These are phyloP conservation scores for Blastobotrys ciferrii DNA, from an alignment of 1,139 yeast genomes.

Conservation along the genomic window DNA sequence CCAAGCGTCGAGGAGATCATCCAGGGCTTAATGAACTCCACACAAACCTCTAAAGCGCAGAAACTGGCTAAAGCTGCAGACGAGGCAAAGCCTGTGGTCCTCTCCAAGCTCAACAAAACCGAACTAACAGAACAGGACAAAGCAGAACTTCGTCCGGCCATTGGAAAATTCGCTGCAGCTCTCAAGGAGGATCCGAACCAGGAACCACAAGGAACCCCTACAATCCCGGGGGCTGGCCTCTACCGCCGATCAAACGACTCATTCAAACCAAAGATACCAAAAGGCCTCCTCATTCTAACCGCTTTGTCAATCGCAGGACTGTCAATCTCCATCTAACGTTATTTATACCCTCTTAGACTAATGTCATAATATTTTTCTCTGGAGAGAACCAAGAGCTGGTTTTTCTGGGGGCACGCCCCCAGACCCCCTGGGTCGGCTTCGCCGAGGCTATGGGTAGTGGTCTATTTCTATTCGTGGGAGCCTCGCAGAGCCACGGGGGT, in stretches of 20 bases:
- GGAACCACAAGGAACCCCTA: background rate
- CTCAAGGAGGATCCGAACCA: background rate
- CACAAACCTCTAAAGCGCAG: background rate
- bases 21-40: background rate
- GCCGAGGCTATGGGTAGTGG: no score
- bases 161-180: background rate
- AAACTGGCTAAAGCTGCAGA: background rate
- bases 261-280: background rate
- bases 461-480: no score
- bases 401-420: no score
- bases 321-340: background rate
- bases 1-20: background rate
- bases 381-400: no score
- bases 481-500: no score
- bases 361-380: no score
- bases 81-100: background rate
- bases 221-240: background rate
- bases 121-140: background rate
- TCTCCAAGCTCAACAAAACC: background rate
- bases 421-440: no score
- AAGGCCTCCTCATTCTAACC: conserved; percentile 1
- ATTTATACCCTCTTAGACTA: background rate
- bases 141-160: background rate
- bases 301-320: background rate
- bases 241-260: conserved; percentile 2